A percentile compares a stretch with the other conserved stretches of the same genome.
Evolutionary conservation across 2,329 filamentous ascomycete genomes (phyloP).

Genomic region (Boeremia exigua): DNA sequence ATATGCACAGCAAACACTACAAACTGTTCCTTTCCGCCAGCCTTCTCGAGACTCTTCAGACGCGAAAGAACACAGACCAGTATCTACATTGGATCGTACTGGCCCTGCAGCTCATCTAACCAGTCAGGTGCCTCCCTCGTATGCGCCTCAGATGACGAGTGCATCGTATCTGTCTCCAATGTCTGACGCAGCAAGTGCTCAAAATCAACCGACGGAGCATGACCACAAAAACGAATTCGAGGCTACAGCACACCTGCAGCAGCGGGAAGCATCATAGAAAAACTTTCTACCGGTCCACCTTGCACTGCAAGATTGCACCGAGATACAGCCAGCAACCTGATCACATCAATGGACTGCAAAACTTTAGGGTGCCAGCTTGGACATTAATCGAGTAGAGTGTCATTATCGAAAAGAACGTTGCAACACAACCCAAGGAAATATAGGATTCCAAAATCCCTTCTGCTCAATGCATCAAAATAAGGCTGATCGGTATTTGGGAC

Average conservation of each 20-base stretch:
- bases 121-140: slow-evolving; percentile 3
- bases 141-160: slow-evolving; percentile 2
- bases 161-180: slow-evolving; percentile 7
- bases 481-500: too few species aligned
- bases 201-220: background rate
- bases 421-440: background rate
- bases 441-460: background rate
- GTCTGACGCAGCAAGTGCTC: background rate
- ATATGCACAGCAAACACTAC: slow-evolving; percentile 9
- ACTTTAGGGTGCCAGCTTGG: too few species aligned
- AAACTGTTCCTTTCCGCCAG: slow-evolving; percentile 9
- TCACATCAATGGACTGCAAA: too few species aligned
- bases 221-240: background rate
- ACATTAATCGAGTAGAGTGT: too few species aligned
- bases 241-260: background rate
- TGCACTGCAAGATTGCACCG: background rate
- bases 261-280: background rate
- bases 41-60: background rate
- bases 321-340: background rate
- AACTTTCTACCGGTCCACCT: background rate
- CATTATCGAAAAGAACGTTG: background rate
- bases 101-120: slow-evolving; percentile 3
- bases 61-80: background rate
- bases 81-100: background rate
- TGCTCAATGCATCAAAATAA: too few species aligned